Evolutionary conservation across 441 rosid genomes (phyloP).

Genomic region (Populus hybrid): DNA sequence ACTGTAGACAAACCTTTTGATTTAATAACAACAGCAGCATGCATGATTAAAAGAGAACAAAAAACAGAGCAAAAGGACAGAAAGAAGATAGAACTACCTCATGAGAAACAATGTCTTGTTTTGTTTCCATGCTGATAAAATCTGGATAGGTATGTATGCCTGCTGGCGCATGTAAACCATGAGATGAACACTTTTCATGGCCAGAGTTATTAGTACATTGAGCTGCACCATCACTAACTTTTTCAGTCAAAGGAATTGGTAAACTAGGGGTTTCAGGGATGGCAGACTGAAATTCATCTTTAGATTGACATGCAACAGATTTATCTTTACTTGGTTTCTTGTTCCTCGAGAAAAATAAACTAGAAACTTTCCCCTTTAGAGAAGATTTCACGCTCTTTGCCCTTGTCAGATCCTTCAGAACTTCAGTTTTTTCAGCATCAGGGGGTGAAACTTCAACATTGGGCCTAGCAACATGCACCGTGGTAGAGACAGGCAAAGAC

Average conservation of each 20-base stretch:
- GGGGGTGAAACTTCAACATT: slow-evolving; percentile 40
- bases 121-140: slow-evolving; percentile 27
- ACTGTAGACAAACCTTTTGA: neutral
- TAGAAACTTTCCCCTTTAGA: slow-evolving; percentile 77
- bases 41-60: neutral
- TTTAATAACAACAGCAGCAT: neutral
- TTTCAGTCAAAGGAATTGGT: slow-evolving; percentile 23
- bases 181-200: slow-evolving; percentile 38
- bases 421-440: slow-evolving; percentile 37
- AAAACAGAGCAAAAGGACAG: neutral
- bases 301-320: slow-evolving; percentile 34
- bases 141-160: slow-evolving; percentile 25
- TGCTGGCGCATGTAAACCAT: slow-evolving; percentile 29
- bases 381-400: slow-evolving; percentile 57
- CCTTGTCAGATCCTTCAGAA: slow-evolving; percentile 46
- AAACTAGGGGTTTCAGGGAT: slow-evolving; percentile 34
- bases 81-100: slow-evolving; percentile 53
- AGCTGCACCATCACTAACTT: slow-evolving; percentile 26
- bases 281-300: slow-evolving; percentile 36
- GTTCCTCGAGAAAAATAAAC: no score
- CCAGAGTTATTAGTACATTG: slow-evolving; percentile 29
- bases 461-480: slow-evolving; percentile 34
- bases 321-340: slow-evolving; percentile 65
- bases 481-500: slow-evolving; percentile 64
- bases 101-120: slow-evolving; percentile 33